Percentiles rank a stretch among this genome's conserved stretches.
Evolutionary conservation across 1,284 basidiomycete species (phyloP).

Genomic region (Malassezia psittaci): DNA sequence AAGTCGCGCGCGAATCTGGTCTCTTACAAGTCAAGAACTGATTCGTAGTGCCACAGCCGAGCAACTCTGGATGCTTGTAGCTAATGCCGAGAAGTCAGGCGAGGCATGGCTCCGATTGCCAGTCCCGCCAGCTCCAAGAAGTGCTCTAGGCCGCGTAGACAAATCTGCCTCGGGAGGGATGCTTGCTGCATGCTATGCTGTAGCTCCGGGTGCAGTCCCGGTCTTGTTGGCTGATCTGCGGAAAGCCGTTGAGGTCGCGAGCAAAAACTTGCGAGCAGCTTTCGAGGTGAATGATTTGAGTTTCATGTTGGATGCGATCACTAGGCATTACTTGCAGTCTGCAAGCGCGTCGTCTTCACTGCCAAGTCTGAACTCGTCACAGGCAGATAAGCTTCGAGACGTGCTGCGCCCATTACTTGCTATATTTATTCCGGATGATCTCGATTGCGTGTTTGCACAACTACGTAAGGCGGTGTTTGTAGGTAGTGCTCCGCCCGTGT

Average conservation of each 20-base stretch:
- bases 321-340: not conserved
- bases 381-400: slow-evolving; percentile 25
- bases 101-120: slow-evolving; percentile 6
- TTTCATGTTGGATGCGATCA: not conserved
- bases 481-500: not conserved
- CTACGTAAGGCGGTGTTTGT: slow-evolving; percentile 11
- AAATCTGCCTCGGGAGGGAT: slow-evolving; percentile 19
- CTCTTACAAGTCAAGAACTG: slow-evolving; percentile 71
- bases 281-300: slow-evolving; percentile 3
- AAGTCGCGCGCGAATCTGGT: slow-evolving; percentile 73
- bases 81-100: slow-evolving; percentile 47
- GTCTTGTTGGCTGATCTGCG: slow-evolving; percentile 35
- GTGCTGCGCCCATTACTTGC: slow-evolving; percentile 32
- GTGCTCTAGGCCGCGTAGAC: slow-evolving; percentile 19
- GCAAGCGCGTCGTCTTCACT: not conserved
- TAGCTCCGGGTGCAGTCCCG: slow-evolving; percentile 16
- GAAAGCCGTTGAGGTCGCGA: slow-evolving; percentile 34
- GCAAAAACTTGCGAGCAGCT: slow-evolving; percentile 16
- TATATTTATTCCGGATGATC: slow-evolving; percentile 23
- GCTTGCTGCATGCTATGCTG: slow-evolving; percentile 24
- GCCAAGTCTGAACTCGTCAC: slow-evolving; percentile 12
- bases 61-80: slow-evolving; percentile 65
- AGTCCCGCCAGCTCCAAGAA: slow-evolving; percentile 22
- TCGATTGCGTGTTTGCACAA: slow-evolving; percentile 18
- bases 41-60: slow-evolving; percentile 67